These are phyloP conservation scores for Xylariales sp. DNA, from an alignment of 2,329 filamentous ascomycete species.

Conservation along the genomic window DNA sequence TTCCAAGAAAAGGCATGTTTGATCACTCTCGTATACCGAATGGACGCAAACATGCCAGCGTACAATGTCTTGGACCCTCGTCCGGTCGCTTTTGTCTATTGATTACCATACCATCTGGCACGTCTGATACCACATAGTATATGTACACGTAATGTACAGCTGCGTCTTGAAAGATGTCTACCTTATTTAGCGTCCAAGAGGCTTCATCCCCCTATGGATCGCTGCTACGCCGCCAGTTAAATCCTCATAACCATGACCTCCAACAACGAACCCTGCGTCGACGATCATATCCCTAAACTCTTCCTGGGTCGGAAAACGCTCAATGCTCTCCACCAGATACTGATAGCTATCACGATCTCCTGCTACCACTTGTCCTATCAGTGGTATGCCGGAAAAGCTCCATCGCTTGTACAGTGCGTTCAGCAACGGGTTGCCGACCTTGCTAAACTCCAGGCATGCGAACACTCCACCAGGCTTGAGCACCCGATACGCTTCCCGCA, in stretches of 20 bases:
- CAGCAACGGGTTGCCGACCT: slow-evolving; percentile 70
- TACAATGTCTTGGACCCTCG: no score
- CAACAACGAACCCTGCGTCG: slow-evolving; percentile 79
- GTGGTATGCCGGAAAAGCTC: slow-evolving; percentile 89
- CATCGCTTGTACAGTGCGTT: slow-evolving; percentile 89
- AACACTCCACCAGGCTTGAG: slow-evolving; percentile 94
- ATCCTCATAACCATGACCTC: slow-evolving; percentile 81
- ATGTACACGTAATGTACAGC: slow-evolving; percentile 5
- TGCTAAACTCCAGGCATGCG: slow-evolving; percentile 92
- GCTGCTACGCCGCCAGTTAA: slow-evolving; percentile 89
- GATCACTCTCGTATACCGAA: no score
- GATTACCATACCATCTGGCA: no score
- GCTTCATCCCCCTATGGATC: slow-evolving; percentile 96
- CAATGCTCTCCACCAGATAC: slow-evolving; percentile 97
- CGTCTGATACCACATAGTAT: neutral
- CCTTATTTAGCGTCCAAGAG: slow-evolving; percentile 27
- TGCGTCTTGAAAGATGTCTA: neutral
- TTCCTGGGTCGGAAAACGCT: slow-evolving; percentile 81
- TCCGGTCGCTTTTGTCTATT: no score
- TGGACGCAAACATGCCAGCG: no score
- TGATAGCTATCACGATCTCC: slow-evolving; percentile 95
- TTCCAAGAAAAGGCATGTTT: no score
- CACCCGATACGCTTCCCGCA: slow-evolving; percentile 80
- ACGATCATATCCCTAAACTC: slow-evolving; percentile 80
- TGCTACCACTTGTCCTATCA: slow-evolving; percentile 93